Evolutionary conservation across 441 rosid species (phyloP).

Genomic region (Isatis lusitanica): DNA sequence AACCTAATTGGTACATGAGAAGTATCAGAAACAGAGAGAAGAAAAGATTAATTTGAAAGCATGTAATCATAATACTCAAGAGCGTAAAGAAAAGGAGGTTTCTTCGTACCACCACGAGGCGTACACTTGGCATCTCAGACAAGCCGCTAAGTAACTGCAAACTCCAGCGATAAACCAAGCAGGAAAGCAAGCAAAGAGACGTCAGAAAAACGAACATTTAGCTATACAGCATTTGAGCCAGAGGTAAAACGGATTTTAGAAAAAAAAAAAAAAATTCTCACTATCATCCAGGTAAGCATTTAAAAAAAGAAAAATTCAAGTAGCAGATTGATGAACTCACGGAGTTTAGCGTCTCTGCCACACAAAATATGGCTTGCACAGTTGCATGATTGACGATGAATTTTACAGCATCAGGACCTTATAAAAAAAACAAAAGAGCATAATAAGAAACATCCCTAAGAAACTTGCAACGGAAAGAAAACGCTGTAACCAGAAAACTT

Average conservation of each 20-base stretch:
- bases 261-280: background rate
- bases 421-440: background rate
- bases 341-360: constrained; percentile 71
- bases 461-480: constrained; percentile 19
- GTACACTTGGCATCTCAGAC: constrained; percentile 85
- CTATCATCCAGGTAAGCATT: background rate
- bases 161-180: constrained; percentile 30
- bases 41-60: constrained; percentile 15
- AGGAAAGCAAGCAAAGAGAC: constrained; percentile 18
- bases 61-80: background rate
- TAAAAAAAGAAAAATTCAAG: background rate
- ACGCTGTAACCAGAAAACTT: constrained; percentile 23
- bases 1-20: constrained; percentile 50
- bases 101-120: constrained; percentile 82
- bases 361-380: constrained; percentile 87
- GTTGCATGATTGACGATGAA: constrained; percentile 83
- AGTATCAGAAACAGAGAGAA: constrained; percentile 31
- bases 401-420: constrained; percentile 99
- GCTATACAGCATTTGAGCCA: background rate
- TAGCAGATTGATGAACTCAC: constrained; percentile 47
- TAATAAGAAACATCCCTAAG: constrained; percentile 11
- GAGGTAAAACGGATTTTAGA: background rate
- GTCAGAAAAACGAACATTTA: constrained; percentile 5
- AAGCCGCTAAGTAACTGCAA: constrained; percentile 81
- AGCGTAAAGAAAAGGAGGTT: constrained; percentile 4